Base-by-base conservation (phyloP, 2,329 filamentous ascomycete species). In the Trichoderma semiorbis region DNA sequence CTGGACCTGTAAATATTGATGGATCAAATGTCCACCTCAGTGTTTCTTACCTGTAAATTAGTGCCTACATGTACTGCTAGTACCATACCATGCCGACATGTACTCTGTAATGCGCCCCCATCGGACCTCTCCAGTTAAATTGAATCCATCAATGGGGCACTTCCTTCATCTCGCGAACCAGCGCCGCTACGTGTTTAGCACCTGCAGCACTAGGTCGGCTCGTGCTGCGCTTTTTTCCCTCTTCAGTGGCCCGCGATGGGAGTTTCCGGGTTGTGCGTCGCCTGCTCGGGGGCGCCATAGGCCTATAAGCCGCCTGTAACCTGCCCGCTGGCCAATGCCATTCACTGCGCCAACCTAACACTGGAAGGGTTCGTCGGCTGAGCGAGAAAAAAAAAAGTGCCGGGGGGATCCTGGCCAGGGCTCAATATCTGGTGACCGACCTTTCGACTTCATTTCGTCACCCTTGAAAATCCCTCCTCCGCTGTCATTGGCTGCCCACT, bases 391-490 rank as follows among this genome's bases (percentile, higher is more conserved):
- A 60, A 68, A 65, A 72, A 62, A 69, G 66, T 65, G 67, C 71
- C 60, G 34, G 67, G 71, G 53, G 34, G 34, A 39, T 34, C 64
- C 65, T 69, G 66, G 70, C 63, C 70, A 65, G 70, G 66, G 43
- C 60, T 47, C 60, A 58, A 60, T 64, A 72, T 72, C 66, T 72
- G 71, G 68, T 71, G 71, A 71, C 71, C 61, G 50, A 47, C 72
- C 69, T 73, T 64, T 71, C 63, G 68, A 66, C 68, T 69, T 71
- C 66, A 64, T 72, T 62, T 64, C 47, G 50, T 71, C 68, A 71
- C 72, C 72, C 72, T 72, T 71, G 72, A 66, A 71, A 71, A 71
- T 73, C 69, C 72, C 72, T 71, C 72, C 62, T 57, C 53, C 68
- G 10, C 68, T 71, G 69, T 70, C 63, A 73, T 73, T 73, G 72